Evolutionary conservation across 495 filamentous ascomycete genomes (phyloP).

Genomic region (Penicillium alfredii): DNA sequence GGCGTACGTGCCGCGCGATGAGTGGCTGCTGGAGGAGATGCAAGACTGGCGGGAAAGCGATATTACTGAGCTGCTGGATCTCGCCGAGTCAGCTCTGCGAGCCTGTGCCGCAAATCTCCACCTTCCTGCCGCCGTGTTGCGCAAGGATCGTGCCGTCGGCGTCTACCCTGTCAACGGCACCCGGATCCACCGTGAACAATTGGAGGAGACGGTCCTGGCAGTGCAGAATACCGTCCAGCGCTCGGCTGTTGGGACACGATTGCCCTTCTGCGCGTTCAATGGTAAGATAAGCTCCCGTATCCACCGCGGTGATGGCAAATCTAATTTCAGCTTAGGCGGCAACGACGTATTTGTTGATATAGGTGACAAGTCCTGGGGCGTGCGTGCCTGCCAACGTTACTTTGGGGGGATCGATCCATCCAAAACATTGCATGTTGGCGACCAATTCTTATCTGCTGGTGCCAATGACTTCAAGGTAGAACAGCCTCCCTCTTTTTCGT

Average conservation of each 20-base stretch:
- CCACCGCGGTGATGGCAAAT: neutral
- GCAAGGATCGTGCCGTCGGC: constrained; percentile 92
- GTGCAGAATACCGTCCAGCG: constrained; percentile 88
- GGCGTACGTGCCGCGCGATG: constrained; percentile 55
- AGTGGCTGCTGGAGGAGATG: constrained; percentile 90
- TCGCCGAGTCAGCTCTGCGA: constrained; percentile 74
- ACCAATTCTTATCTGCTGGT: constrained; percentile 93
- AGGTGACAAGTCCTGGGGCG: constrained; percentile 94
- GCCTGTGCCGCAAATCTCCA: constrained; percentile 73
- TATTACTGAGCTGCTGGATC: constrained; percentile 72
- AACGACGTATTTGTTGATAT: constrained; percentile 99
- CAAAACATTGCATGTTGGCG: constrained; percentile 78
- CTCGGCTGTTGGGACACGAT: constrained; percentile 56
- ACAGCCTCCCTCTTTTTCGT: neutral
- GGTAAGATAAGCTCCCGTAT: too few relatives aligned
- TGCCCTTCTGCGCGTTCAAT: constrained; percentile 98
- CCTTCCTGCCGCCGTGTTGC: constrained; percentile 68
- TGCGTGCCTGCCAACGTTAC: constrained; percentile 85
- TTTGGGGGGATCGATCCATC: constrained; percentile 65
- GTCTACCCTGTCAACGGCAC: constrained; percentile 58
- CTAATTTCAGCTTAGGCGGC: constrained; percentile 46
- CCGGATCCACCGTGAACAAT: constrained; percentile 75
- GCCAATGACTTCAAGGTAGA: constrained; percentile 91
- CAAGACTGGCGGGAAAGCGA: constrained; percentile 70
- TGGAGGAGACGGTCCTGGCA: constrained; percentile 93